phyloP scores from a whole-genome alignment of 2,329 filamentous ascomycete species.

The Cordyceps sp. region DNA sequence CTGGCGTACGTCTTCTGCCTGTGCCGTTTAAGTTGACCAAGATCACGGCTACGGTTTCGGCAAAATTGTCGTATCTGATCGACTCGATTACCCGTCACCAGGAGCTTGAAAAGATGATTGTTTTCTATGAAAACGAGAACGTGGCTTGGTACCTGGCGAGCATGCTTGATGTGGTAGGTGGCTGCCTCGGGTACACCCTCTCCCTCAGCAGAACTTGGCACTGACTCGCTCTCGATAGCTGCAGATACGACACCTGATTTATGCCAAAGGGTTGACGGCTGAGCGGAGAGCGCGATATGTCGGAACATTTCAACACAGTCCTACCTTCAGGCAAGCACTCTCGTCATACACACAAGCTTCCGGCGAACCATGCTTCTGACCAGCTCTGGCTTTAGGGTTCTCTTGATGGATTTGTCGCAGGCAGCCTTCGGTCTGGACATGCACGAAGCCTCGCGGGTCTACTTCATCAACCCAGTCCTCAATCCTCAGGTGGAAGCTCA shows the following conservation, averaged over 20 bases:
- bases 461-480: constrained; percentile 78
- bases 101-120: constrained; percentile 63
- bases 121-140: constrained; percentile 86
- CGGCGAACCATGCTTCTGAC: too few relatives aligned
- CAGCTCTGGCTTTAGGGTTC: constrained; percentile 32
- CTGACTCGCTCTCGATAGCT: constrained; percentile 18
- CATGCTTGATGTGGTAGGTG: constrained; percentile 52
- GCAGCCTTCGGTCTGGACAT: constrained; percentile 82
- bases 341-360: not conserved
- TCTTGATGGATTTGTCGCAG: constrained; percentile 83
- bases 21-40: constrained; percentile 39
- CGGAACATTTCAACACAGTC: constrained; percentile 55
- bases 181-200: too few relatives aligned
- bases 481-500: constrained; percentile 76
- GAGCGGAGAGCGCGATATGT: constrained; percentile 59
- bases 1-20: too few relatives aligned
- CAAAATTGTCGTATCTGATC: constrained; percentile 75
- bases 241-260: constrained; percentile 46
- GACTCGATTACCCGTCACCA: constrained; percentile 55
- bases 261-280: constrained; percentile 44
- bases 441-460: constrained; percentile 66
- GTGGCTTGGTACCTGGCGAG: constrained; percentile 74
- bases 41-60: constrained; percentile 66
- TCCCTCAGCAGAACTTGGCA: too few relatives aligned
- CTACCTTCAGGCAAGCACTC: constrained; percentile 35